Base-by-base conservation (phyloP, 192 early-diverging fungal genomes). In the Coemansia sp. region DNA sequence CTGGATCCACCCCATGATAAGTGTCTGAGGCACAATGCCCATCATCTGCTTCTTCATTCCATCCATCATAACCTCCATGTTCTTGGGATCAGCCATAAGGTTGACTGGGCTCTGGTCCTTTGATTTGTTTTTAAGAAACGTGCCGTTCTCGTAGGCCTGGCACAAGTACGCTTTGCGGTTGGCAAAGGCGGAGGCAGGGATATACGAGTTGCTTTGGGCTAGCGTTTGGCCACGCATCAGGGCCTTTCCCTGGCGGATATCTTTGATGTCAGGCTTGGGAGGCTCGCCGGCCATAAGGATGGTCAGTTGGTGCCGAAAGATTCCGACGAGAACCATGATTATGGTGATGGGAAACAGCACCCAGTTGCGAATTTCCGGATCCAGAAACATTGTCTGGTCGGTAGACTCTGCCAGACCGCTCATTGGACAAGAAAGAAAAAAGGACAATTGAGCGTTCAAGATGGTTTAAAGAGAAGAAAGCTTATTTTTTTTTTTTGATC, bases 1-100 rank as follows among this genome's bases (percentile, higher is more conserved):
- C 54, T 92, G 92, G 78, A 98, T 92, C 94, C 94, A 98, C 28
- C 84, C 88, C 96, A 98, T 98, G 77, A 98, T 97, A 9, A 98
- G 68, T 40, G 91, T 95, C 73, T 98, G 96, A 40, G 96, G 96
- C n/a, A 98, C 85, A 74, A 98, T 91, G 80, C 93, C 95, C 63
- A 87, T 86, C 81, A 98, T 87, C 79, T 94, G 91, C 79, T 96
- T 93, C 82, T 96, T 98, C 91, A 97, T 90, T 63, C 89, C 89
- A 21, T 94, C 93, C 94, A 95, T 97, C 90, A 94, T 97, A 46
- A 80, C 84, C 61, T 94, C 93, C 87, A 98, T 94, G 57, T 83
- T 87, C 56, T 84, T 87, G 1, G 94, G 94, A 71, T 97, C 94
- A 26, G 85, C 68, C 94, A 97, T 90, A 28, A 92, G 86, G 75